Conservation (phyloP, 345 rosid species). For the Toxicodendron radicans region DNA sequence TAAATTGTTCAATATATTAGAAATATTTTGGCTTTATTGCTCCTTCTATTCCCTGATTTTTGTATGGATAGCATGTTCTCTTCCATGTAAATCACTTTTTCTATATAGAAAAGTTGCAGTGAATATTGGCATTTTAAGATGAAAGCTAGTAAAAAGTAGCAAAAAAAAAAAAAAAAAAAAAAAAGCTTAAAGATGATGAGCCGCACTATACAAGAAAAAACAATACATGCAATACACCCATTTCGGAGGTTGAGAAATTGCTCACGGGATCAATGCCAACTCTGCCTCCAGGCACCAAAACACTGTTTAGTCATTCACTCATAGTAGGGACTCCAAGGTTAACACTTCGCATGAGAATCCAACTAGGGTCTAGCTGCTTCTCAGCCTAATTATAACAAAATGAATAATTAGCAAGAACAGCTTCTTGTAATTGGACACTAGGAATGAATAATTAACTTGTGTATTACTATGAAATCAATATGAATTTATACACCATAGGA, state of each 20-base stretch:
- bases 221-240: neutral
- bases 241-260: slow-evolving; percentile 33
- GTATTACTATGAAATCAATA: no score
- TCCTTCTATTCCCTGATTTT: no score
- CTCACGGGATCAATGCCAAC: slow-evolving; percentile 97
- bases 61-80: neutral
- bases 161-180: slow-evolving; percentile 5
- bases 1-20: neutral
- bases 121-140: neutral
- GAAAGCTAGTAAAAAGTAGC: neutral
- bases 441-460: no score
- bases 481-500: no score
- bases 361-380: slow-evolving; percentile 72
- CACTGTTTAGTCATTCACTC: slow-evolving; percentile 87
- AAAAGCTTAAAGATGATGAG: neutral
- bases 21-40: neutral
- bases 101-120: neutral
- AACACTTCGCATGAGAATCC: slow-evolving; percentile 97
- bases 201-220: neutral
- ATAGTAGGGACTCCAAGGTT: slow-evolving; percentile 80
- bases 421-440: no score
- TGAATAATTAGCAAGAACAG: neutral
- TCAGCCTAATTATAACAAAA: slow-evolving; percentile 58
- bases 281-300: slow-evolving; percentile 81
- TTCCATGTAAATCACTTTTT: neutral